phyloP scores from a whole-genome alignment of 2,329 filamentous ascomycete species.

The Fusarium azukiicola region DNA sequence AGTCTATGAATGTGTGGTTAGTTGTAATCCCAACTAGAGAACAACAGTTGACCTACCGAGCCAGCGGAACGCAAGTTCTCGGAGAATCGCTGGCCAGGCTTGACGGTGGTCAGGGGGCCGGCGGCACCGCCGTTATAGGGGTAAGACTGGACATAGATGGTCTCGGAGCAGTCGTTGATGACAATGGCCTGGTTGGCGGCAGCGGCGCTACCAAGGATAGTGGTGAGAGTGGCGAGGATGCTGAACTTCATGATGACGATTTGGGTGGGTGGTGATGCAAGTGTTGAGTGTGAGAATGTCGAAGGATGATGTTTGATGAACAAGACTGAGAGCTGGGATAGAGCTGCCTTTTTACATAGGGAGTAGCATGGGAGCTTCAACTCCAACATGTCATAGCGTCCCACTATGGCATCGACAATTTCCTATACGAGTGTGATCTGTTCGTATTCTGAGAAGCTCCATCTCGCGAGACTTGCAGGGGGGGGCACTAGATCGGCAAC shows the following conservation, averaged over 20 bases:
- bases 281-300: constrained; percentile 4
- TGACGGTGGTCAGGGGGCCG: constrained; percentile 59
- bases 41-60: constrained; percentile 55
- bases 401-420: constrained; percentile 26
- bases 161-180: constrained; percentile 59
- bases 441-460: constrained; percentile 26
- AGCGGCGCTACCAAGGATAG: constrained; percentile 57
- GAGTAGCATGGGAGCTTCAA: constrained; percentile 4
- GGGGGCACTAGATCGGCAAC: no score
- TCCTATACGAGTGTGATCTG: constrained; percentile 26
- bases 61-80: constrained; percentile 61
- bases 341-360: constrained; percentile 29
- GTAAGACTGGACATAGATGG: constrained; percentile 64
- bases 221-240: constrained; percentile 52
- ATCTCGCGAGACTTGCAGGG: neutral
- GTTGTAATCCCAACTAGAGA: neutral
- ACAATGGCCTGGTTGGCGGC: constrained; percentile 62
- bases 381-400: constrained; percentile 13
- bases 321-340: constrained; percentile 8
- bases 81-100: constrained; percentile 59
- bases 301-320: constrained; percentile 20
- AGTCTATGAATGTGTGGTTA: constrained; percentile 54
- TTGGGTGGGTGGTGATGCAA: neutral
- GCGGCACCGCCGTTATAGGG: constrained; percentile 58
- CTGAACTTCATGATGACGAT: constrained; percentile 56